phyloP scores from a whole-genome alignment of 768 basidiomycete species.

The Auriscalpium orientale region DNA sequence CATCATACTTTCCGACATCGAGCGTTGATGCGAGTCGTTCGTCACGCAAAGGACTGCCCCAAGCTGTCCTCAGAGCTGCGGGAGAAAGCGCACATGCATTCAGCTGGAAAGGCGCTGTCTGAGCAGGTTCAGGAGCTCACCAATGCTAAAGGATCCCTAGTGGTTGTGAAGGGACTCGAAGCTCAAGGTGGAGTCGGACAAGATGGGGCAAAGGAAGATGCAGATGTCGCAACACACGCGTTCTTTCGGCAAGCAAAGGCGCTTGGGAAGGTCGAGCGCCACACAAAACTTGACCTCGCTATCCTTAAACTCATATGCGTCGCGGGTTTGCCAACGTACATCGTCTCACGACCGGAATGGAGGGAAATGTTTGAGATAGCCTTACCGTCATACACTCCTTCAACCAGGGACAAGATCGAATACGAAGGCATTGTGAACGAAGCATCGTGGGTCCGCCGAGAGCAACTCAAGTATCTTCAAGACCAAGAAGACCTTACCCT shows the following conservation, averaged over 20 bases:
- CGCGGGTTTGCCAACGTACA: neutral
- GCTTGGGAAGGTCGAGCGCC: neutral
- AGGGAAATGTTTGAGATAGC: neutral
- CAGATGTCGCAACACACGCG: no score
- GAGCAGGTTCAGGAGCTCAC: no score
- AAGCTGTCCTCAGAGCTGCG: neutral
- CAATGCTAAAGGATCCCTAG: no score
- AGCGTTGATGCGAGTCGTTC: neutral
- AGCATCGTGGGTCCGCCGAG: neutral
- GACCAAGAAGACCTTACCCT: neutral
- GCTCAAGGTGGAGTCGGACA: no score
- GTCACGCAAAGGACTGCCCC: neutral
- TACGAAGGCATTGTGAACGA: neutral
- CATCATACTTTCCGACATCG: neutral
- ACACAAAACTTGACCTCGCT: neutral
- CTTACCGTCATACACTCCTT: neutral
- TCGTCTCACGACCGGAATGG: neutral
- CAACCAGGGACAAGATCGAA: neutral
- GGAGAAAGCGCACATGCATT: no score
- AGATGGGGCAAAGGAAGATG: no score
- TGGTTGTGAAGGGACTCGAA: no score
- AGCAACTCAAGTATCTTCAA: neutral
- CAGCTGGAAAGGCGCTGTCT: no score
- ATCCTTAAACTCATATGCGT: neutral
- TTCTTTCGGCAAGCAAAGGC: neutral